Evolutionary conservation across 441 rosid species (phyloP), one percentile per base, ranked within the genome.

Genomic region (Aleurites moluccanus): DNA sequence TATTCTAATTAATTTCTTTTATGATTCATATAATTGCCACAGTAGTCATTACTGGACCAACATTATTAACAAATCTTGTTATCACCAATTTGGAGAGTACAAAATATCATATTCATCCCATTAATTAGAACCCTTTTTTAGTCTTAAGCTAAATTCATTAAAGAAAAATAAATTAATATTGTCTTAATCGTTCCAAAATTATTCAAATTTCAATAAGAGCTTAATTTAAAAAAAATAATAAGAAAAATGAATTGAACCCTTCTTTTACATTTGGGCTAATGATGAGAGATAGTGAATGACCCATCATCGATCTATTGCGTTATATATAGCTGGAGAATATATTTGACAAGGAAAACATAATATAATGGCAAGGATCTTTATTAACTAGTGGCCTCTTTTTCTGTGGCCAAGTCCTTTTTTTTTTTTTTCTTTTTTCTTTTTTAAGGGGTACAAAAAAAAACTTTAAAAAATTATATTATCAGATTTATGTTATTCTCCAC

Each of bases 371-470:
- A 45, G 16, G 38, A 40, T 42, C 69, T 65, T 42, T 62, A 7
- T n/a, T 20, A 21, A 21, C 25, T 59, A 42, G 59, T 27, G 71
- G 71, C 42, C 21, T 67, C 59, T 67, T 49, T 67, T 67, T 67
- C 42, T 28, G 60, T 64, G 72, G 75, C 67, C 67, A 35, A 35
- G 61, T 8, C 13, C 57, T 76, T 59, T 79, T 63, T 62, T n/a
- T 53, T 28, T 1, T 33, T 53, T 28, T 1, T 33, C 57, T 76
- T 59, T 79, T 63, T 62, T n/a, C 35, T 28, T 1, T 33, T 2
- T 11, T 6, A 47, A 14, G 8, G 30, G 42, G 25, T 59, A 72
- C 35, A 59, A 21, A 59, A 50, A 44, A n/a, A 25, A 14, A 30
- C 59, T 49, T 27, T 40, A 59, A 0, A 47, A 47, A 47, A 47